Percentiles rank a stretch among this genome's conserved stretches.
phyloP scores from a whole-genome alignment of 306 rosid genomes.

The Castanopsis chinensis region DNA sequence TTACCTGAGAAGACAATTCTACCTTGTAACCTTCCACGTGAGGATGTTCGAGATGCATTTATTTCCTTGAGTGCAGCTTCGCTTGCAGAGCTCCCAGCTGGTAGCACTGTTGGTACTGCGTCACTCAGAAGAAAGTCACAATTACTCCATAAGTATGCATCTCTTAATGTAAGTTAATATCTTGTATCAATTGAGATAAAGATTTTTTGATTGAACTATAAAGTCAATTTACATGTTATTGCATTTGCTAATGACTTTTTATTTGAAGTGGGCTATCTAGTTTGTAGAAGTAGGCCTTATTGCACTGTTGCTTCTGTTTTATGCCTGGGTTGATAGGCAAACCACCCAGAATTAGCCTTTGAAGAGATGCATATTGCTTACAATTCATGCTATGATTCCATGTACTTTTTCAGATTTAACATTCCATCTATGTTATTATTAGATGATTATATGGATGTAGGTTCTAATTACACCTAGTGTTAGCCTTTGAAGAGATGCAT shows the following conservation, averaged over 20 bases:
- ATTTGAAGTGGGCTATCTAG: not conserved
- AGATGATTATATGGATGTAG: no score
- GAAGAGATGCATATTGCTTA: not conserved
- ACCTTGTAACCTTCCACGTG: constrained; percentile 89
- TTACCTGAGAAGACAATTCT: constrained; percentile 70
- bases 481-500: not conserved
- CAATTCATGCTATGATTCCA: not conserved
- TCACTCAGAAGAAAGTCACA: constrained; percentile 90
- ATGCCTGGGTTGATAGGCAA: not conserved
- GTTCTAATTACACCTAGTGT: no score
- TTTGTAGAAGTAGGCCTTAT: not conserved
- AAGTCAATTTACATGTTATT: not conserved
- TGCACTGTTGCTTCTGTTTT: not conserved
- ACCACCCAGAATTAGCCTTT: not conserved
- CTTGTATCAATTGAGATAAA: not conserved
- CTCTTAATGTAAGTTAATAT: constrained; percentile 52
- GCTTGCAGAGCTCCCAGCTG: constrained; percentile 63
- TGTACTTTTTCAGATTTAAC: not conserved
- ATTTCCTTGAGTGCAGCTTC: constrained; percentile 71
- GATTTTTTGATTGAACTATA: not conserved
- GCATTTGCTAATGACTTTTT: not conserved
- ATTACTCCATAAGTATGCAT: constrained; percentile 74
- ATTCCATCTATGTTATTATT: not conserved
- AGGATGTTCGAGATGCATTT: constrained; percentile 92
- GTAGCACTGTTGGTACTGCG: constrained; percentile 84